phyloP scores from a whole-genome alignment of 257 asterid species.

The Plantago elongata region DNA sequence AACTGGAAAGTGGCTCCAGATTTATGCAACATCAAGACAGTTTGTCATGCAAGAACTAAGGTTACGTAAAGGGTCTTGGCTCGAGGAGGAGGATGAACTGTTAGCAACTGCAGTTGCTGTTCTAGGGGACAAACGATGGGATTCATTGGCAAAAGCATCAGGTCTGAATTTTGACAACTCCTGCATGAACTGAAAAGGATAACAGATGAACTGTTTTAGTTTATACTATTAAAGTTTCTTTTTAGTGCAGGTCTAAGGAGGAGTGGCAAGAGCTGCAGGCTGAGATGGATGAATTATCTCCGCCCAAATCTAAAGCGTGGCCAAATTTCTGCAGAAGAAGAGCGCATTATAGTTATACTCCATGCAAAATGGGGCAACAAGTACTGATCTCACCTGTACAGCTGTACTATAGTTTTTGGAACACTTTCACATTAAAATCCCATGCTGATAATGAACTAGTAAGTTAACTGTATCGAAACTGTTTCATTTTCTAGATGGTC shows the following conservation, averaged over 20 bases:
- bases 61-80: conserved; percentile 69
- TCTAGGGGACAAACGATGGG: conserved; percentile 67
- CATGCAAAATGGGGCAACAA: conserved; percentile 71
- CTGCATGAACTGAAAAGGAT: background rate
- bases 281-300: conserved; percentile 78
- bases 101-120: conserved; percentile 42
- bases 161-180: conserved; percentile 24
- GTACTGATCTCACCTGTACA: conserved; percentile 23
- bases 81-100: conserved; percentile 61
- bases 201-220: background rate
- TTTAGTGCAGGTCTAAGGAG: conserved; percentile 45
- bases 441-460: no score
- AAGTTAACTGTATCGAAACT: no score
- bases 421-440: no score
- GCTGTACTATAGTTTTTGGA: background rate
- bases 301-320: conserved; percentile 67
- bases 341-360: conserved; percentile 39
- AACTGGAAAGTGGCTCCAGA: background rate
- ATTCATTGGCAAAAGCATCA: conserved; percentile 65
- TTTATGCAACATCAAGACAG: background rate
- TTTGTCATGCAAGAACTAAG: conserved; percentile 34
- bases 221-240: background rate
- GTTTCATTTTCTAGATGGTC: conserved; percentile 54
- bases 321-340: conserved; percentile 49
- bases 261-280: conserved; percentile 72